Evolutionary conservation across 768 basidiomycete genomes (phyloP).

Genomic region (Kwoniella botswanensis): DNA sequence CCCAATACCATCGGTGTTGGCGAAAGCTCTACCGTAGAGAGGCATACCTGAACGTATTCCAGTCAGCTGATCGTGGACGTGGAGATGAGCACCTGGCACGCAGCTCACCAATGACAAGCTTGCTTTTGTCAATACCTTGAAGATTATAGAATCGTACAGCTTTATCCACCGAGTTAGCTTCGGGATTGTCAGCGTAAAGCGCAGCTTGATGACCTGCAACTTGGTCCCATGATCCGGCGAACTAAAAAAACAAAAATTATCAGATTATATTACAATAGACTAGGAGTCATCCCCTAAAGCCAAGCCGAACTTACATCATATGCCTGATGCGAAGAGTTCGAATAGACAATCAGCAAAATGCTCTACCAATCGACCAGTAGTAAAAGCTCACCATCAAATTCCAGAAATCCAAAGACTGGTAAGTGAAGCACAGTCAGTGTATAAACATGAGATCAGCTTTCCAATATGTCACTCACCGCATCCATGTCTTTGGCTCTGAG

Average conservation of each 20-base stretch:
- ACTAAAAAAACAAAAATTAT: slow-evolving; percentile 58
- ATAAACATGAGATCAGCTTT: not conserved
- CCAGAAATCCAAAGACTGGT: slow-evolving; percentile 82
- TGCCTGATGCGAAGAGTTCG: slow-evolving; percentile 31
- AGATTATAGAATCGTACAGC: slow-evolving; percentile 74
- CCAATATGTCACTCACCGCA: slow-evolving; percentile 46
- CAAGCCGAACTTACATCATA: slow-evolving; percentile 53
- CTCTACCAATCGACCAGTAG: not conserved
- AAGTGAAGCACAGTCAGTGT: not conserved
- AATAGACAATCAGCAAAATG: not conserved
- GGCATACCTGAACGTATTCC: slow-evolving; percentile 67
- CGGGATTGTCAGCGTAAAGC: slow-evolving; percentile 69
- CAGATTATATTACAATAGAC: not conserved
- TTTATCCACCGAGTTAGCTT: slow-evolving; percentile 65
- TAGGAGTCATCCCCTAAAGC: too few species aligned
- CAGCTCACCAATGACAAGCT: slow-evolving; percentile 74
- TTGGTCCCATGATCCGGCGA: slow-evolving; percentile 77
- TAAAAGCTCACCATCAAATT: slow-evolving; percentile 77
- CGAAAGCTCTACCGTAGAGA: slow-evolving; percentile 89
- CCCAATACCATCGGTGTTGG: slow-evolving; percentile 81
- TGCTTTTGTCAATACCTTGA: slow-evolving; percentile 74
- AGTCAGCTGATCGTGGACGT: not conserved
- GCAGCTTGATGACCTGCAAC: slow-evolving; percentile 78
- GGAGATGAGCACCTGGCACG: too few species aligned
- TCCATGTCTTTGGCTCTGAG: slow-evolving; percentile 84